Base-by-base conservation (phyloP, 75 land plant species). In the Pinus taeda region DNA sequence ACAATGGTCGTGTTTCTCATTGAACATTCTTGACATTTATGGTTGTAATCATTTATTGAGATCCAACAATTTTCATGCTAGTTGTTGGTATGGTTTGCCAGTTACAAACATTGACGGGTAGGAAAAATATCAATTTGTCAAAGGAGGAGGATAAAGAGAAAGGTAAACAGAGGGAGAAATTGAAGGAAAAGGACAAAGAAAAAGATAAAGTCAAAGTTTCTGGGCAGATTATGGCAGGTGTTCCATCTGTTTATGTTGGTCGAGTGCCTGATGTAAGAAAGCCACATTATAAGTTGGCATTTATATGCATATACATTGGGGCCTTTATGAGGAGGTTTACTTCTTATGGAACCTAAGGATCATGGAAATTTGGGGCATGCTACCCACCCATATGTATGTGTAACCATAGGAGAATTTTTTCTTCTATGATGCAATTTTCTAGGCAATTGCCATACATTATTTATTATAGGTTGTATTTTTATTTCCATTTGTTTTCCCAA, bases 1-100 rank as follows among this genome's bases (percentile, higher is more conserved):
- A 90, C 81, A 74, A 78, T 76, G 85, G 83, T 22, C 88, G 93
- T 15, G 70, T 88, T 29, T 81, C 92, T 56, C 83, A 89, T 6
- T 74, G 90, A 21, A 80, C 83, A 15, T 94, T 96, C 78, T 83
- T 96, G 73, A 89, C 93, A 76, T 84, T 89, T 37, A 81, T 96
- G 93, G 95, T 93, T 29, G 87, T 93, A 79, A 92, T 96, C 58
- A 85, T 96, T 57, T 85, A 93, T n/a, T 79, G 99, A 70, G 97
- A 96, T 77, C 95, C 99, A 57, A 79, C 79, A 24, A 77, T 89
- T 26, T 96, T 94, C 73, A 90, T 94, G 95, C 88, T 83, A 78
- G 97, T 95, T 76, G 88, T 88, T 22, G 77, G 88, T 76, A 78
- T 85, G 12, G 89, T 89, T 67, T 94, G 95, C 74, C 93, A 96